phyloP scores from a whole-genome alignment of 495 filamentous ascomycete species.

The Penicillium arizonense region DNA sequence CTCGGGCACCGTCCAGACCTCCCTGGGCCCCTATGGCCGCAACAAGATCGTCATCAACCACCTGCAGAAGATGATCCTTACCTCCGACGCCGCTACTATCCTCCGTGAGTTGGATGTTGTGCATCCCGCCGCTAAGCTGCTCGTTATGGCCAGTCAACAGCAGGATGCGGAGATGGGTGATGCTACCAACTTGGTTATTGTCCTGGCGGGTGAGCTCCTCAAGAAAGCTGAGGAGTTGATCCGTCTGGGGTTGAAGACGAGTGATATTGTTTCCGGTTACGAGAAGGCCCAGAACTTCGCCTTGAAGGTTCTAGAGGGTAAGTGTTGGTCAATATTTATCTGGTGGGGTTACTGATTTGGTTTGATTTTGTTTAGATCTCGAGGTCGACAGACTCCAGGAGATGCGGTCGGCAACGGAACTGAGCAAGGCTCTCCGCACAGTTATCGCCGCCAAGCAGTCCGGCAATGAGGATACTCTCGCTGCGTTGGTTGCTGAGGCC shows the following conservation, averaged over 20 bases:
- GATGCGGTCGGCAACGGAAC: constrained; percentile 70
- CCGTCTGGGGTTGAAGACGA: constrained; percentile 93
- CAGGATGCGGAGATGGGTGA: constrained; percentile 99
- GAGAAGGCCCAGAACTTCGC: constrained; percentile 91
- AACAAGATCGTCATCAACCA: constrained; percentile 99
- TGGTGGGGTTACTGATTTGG: constrained; percentile 10
- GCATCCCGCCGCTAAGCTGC: constrained; percentile 93
- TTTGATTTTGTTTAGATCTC: constrained; percentile 56
- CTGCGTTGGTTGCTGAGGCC: constrained; percentile 85
- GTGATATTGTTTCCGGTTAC: constrained; percentile 92
- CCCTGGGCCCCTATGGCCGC: constrained; percentile 92
- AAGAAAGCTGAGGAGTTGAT: constrained; percentile 97
- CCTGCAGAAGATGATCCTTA: constrained; percentile 98
- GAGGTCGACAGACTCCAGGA: constrained; percentile 88
- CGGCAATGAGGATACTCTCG: constrained; percentile 85
- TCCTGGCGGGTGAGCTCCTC: constrained; percentile 91
- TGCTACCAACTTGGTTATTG: constrained; percentile 95
- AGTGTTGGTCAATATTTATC: constrained; percentile 19
- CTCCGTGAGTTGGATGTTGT: constrained; percentile 97
- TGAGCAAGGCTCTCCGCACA: constrained; percentile 93
- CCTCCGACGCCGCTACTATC: constrained; percentile 96
- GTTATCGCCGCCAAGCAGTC: constrained; percentile 96
- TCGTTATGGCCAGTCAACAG: constrained; percentile 99
- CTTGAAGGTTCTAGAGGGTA: constrained; percentile 76
- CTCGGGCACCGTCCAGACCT: constrained; percentile 92